Percentiles rank a stretch among this genome's conserved stretches.
phyloP scores from a whole-genome alignment of 2,329 filamentous ascomycete species.

The Xylogone sp. region DNA sequence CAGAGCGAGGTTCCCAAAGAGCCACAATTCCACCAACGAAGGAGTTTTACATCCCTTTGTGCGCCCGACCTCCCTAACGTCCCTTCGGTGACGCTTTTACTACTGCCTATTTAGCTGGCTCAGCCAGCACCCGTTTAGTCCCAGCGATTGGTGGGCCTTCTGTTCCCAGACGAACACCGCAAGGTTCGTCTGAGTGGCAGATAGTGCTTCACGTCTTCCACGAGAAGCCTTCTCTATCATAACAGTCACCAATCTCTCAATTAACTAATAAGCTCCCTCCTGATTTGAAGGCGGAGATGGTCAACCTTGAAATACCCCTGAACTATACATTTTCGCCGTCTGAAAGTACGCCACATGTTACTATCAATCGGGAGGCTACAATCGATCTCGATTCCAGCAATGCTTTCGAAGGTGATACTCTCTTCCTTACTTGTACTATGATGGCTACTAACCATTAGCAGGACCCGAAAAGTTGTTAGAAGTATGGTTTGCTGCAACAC shows the following conservation, averaged over 20 bases:
- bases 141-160: constrained; percentile 84
- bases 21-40: constrained; percentile 86
- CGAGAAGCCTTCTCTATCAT: constrained; percentile 9
- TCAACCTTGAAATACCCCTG: constrained; percentile 74
- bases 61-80: constrained; percentile 90
- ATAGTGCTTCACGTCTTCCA: constrained; percentile 83
- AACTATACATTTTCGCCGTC: constrained; percentile 81
- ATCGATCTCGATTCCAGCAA: constrained; percentile 91
- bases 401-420: constrained; percentile 78
- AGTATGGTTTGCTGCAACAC: constrained; percentile 91
- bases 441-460: constrained; percentile 31
- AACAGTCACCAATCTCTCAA: neutral
- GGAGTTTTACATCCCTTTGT: constrained; percentile 77
- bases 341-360: constrained; percentile 81
- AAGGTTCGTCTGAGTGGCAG: constrained; percentile 97
- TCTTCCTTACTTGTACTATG: neutral
- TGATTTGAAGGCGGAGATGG: constrained; percentile 63
- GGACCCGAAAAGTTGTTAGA: constrained; percentile 96
- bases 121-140: constrained; percentile 68
- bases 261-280: constrained; percentile 4
- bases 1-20: constrained; percentile 59
- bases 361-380: constrained; percentile 93
- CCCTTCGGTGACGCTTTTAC: constrained; percentile 62
- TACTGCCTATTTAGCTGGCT: constrained; percentile 69
- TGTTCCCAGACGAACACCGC: constrained; percentile 90